phyloP scores from a whole-genome alignment of 352 stramenopile genomes.

The Globisporangium iwayamae region DNA sequence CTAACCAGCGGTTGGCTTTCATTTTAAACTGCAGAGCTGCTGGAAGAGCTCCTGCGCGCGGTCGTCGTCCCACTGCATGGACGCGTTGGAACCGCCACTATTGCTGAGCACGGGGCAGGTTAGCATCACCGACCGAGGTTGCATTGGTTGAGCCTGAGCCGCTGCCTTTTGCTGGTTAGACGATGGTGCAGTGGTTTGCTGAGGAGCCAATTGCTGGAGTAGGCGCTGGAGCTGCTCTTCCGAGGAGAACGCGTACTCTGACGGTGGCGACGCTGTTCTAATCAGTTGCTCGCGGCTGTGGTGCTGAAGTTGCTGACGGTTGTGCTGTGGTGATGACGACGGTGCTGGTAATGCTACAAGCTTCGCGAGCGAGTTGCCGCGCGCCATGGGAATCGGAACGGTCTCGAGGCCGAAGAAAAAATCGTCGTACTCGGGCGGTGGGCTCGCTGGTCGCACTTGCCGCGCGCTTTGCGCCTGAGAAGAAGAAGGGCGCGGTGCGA shows the following conservation, averaged over 20 bases:
- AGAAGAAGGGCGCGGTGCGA: slow-evolving; percentile 11
- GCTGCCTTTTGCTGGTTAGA: background rate
- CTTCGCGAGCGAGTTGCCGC: slow-evolving; percentile 4
- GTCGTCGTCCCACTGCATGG: slow-evolving; percentile 49
- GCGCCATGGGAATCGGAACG: slow-evolving; percentile 20
- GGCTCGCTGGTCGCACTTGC: slow-evolving; percentile 27
- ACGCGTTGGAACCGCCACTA: background rate
- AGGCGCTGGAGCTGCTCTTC: slow-evolving; percentile 53
- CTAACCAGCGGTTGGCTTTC: background rate
- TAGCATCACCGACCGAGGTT: background rate
- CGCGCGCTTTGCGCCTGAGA: slow-evolving; percentile 10
- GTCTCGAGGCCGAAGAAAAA: slow-evolving; percentile 72
- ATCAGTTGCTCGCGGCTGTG: background rate
- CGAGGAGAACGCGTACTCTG: slow-evolving; percentile 19
- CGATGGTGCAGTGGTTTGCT: background rate
- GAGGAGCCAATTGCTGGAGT: slow-evolving; percentile 41
- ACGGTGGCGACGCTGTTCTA: background rate
- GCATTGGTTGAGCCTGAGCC: background rate
- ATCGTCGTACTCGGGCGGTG: slow-evolving; percentile 52
- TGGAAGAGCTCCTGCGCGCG: slow-evolving; percentile 59
- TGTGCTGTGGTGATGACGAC: slow-evolving; percentile 8
- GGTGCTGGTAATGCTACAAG: background rate
- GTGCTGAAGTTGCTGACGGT: background rate
- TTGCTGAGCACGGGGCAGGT: background rate
- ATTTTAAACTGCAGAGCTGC: slow-evolving; percentile 47